phyloP scores from a whole-genome alignment of 805 yeast species.

The Starmerella davenportii region DNA sequence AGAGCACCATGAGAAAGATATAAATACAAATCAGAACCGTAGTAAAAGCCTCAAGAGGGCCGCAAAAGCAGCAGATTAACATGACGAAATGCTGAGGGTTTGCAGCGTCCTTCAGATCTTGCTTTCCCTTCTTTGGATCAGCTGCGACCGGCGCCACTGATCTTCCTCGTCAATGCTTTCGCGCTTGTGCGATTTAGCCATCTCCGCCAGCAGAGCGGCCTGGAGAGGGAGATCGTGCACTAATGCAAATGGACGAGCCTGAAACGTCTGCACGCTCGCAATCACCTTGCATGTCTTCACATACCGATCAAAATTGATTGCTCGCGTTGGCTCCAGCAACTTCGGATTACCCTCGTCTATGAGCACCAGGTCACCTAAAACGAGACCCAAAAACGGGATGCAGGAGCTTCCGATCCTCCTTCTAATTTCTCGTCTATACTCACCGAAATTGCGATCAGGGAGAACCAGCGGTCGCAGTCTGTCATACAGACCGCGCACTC shows the following conservation, averaged over 20 bases:
- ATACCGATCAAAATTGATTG: constrained; percentile 24
- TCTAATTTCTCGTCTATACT: constrained; percentile 20
- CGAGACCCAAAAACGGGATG: constrained; percentile 24
- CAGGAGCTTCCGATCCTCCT: constrained; percentile 16
- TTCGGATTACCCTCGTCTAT: constrained; percentile 25
- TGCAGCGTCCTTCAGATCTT: too few species aligned
- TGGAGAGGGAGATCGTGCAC: constrained; percentile 16
- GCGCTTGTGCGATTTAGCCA: constrained; percentile 19
- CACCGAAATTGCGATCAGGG: constrained; percentile 24
- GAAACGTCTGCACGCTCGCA: constrained; percentile 22
- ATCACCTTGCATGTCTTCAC: constrained; percentile 20
- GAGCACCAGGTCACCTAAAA: constrained; percentile 23
- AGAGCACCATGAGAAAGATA: too few species aligned
- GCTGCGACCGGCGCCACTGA: constrained; percentile 24
- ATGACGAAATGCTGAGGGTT: too few species aligned
- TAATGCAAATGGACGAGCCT: constrained; percentile 12
- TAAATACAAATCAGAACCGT: too few species aligned
- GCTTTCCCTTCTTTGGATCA: constrained; percentile 17
- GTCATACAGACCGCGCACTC: constrained; percentile 16
- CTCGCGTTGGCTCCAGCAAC: constrained; percentile 7
- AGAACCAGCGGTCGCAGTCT: constrained; percentile 18
- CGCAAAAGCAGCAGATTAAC: too few species aligned
- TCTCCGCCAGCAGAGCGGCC: constrained; percentile 22
- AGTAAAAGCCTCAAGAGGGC: too few species aligned
- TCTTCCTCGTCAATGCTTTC: constrained; percentile 19